A percentile compares a stretch with the other conserved stretches of the same genome.
Conservation (phyloP, 1,284 basidiomycete genomes). For the Austroboletus novae-zelandiae region DNA sequence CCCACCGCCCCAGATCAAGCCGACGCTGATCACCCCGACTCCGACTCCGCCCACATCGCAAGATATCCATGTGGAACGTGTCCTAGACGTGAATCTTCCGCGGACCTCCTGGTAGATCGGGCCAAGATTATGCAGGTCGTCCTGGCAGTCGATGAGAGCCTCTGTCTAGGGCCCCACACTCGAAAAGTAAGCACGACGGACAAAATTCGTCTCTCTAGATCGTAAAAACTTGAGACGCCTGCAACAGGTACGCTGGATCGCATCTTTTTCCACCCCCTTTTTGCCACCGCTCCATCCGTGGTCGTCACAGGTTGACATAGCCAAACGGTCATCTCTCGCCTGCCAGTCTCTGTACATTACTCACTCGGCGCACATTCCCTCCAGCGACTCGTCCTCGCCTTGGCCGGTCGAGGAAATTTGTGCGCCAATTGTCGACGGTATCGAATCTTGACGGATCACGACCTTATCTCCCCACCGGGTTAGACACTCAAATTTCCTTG, state of each 20-base stretch:
- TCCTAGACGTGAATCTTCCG: constrained; percentile 32
- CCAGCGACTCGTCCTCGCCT: constrained; percentile 2
- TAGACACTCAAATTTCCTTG: constrained; percentile 10
- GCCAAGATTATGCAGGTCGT: constrained; percentile 25
- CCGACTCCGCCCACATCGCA: constrained; percentile 33
- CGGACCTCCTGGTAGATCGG: constrained; percentile 31
- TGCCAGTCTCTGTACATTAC: constrained; percentile 7
- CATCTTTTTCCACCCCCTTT: constrained; percentile 30
- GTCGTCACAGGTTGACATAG: constrained; percentile 11
- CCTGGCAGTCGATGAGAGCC: constrained; percentile 19
- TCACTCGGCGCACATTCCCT: constrained; percentile 1
- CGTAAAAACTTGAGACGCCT: constrained; percentile 6
- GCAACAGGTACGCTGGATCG: constrained; percentile 18
- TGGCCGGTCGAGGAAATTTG: constrained; percentile 8
- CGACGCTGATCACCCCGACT: constrained; percentile 24
- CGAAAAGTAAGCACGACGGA: constrained; percentile 24
- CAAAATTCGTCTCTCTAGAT: constrained; percentile 9
- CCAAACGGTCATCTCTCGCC: constrained; percentile 2
- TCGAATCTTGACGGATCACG: constrained; percentile 31
- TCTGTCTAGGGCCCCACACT: constrained; percentile 2
- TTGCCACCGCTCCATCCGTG: constrained; percentile 16
- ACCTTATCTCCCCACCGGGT: constrained; percentile 30
- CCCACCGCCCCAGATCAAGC: constrained; percentile 26
- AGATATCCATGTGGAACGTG: constrained; percentile 31
- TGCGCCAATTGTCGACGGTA: neutral